phyloP scores from a whole-genome alignment of 1,284 basidiomycete genomes.

The Microstroma glucosiphilum region DNA sequence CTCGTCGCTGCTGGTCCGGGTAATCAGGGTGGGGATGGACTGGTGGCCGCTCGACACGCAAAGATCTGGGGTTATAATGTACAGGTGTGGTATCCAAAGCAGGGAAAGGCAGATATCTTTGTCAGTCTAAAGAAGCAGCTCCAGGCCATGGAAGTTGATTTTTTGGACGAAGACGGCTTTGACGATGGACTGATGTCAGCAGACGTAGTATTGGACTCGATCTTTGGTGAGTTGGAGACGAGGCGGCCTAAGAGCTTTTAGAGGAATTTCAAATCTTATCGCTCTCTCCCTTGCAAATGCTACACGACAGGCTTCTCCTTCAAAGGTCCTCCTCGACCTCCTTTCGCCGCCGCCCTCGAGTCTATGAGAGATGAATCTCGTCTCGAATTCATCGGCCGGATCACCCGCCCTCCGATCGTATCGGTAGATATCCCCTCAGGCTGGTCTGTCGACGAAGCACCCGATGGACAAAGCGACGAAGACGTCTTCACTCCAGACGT shows the following conservation, averaged over 20 bases:
- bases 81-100: constrained; percentile 44
- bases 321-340: constrained; percentile 66
- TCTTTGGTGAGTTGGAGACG: constrained; percentile 66
- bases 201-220: constrained; percentile 85
- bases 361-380: constrained; percentile 55
- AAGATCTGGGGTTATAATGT: constrained; percentile 45
- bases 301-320: constrained; percentile 72
- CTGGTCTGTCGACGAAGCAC: constrained; percentile 71
- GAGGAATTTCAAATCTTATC: not conserved
- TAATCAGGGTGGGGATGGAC: constrained; percentile 77
- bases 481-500: constrained; percentile 67
- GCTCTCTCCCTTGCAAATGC: not conserved
- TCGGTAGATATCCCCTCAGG: constrained; percentile 88
- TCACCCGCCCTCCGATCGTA: constrained; percentile 34
- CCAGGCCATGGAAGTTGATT: constrained; percentile 71
- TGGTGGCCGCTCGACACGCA: constrained; percentile 91
- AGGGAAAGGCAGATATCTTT: constrained; percentile 41
- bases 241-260: not conserved
- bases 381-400: constrained; percentile 33
- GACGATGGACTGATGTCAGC: constrained; percentile 58
- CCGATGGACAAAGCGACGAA: not conserved
- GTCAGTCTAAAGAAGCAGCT: constrained; percentile 79
- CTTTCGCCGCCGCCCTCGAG: constrained; percentile 72
- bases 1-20: constrained; percentile 94
- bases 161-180: constrained; percentile 55